Evolutionary conservation across 352 stramenopile species (phyloP), one percentile per base, ranked within the genome.

Genomic region (Phytophthora meadii): DNA sequence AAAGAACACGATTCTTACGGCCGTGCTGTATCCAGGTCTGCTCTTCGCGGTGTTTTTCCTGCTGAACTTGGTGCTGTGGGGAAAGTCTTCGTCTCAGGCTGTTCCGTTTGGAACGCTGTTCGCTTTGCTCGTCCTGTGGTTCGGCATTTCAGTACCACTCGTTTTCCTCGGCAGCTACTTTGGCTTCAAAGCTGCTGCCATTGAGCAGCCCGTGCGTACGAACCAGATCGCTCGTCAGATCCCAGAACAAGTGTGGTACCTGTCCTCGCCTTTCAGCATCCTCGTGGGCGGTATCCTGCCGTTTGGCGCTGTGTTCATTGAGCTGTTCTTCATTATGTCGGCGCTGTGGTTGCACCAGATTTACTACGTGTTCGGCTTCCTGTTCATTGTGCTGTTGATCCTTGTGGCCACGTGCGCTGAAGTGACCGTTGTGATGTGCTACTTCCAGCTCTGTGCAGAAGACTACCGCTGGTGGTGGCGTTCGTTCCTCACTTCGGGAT

Each of bases 281-380:
- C 68, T 98, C 14, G 80, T 99, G 7, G 98, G 97, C 42, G 98
- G 98, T 51, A 96, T 99, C 41, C 76, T 99, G 22, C 98, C 98
- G 14, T 99, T 99, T 73, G 98, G 98, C 34, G 97, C 97, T 7
- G 97, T 99, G 40, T 99, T 98, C 77, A 99, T 99, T 65, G 98
- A 99, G 76, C 89, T 99, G 22, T 99, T 99, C 77, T 99, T 99
- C 85, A 99, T 99, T 79, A 99, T 99, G 96, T 98, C 90, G 63
- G 97, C 98, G 50, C 81, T 99, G 30, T 99, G 98, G 98, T 76
- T 99, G 48, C 94, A 99, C 81, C 95, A 98, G 88, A 98, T 99
- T 67, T 99, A 99, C 87, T 99, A 99, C 84, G 97, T 99, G 34
- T 99, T 99, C 79, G 97, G 98, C 51, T 99, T 99, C 76, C 82